phyloP scores from a whole-genome alignment of 495 filamentous ascomycete species.

The Diplogelasinospora grovesii region DNA sequence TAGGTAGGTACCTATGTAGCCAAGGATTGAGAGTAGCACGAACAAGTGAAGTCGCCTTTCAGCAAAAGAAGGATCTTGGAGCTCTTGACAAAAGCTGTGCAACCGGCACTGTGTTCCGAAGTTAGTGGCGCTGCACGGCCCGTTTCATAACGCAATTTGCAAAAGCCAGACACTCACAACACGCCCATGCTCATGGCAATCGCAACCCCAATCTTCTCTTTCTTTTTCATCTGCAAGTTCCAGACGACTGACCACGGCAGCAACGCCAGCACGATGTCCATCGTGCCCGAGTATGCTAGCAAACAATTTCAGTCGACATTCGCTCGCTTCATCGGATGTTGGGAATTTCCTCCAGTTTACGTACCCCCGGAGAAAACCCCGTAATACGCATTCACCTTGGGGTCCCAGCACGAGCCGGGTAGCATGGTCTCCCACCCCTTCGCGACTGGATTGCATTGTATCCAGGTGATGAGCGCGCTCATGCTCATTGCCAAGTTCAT shows the following conservation, averaged over 20 bases:
- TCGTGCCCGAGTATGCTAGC: constrained; percentile 26
- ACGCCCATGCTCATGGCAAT: constrained; percentile 37
- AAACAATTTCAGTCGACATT: too few species aligned
- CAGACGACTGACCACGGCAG: constrained; percentile 32
- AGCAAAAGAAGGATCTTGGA: constrained; percentile 16
- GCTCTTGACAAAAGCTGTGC: constrained; percentile 25
- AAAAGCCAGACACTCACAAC: constrained; percentile 28
- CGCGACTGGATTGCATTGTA: constrained; percentile 22
- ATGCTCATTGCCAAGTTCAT: constrained; percentile 23
- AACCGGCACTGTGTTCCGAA: constrained; percentile 16
- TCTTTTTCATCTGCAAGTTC: constrained; percentile 26
- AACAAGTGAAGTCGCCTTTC: constrained; percentile 21
- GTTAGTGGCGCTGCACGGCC: not conserved
- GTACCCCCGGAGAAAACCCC: constrained; percentile 19
- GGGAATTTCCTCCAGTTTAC: not conserved
- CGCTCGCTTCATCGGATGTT: too few species aligned
- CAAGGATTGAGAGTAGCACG: not conserved
- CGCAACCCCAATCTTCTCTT: constrained; percentile 32
- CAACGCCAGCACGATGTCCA: constrained; percentile 30
- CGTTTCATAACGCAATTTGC: not conserved
- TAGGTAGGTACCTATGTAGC: too few species aligned
- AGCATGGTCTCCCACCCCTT: constrained; percentile 13
- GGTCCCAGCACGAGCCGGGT: constrained; percentile 14
- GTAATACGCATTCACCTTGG: constrained; percentile 10
- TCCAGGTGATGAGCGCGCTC: constrained; percentile 16